Percentiles rank a stretch among this genome's conserved stretches.
These are phyloP conservation scores for Claviceps quebecensis DNA, from an alignment of 2,329 filamentous ascomycete species.

Conservation along the genomic window DNA sequence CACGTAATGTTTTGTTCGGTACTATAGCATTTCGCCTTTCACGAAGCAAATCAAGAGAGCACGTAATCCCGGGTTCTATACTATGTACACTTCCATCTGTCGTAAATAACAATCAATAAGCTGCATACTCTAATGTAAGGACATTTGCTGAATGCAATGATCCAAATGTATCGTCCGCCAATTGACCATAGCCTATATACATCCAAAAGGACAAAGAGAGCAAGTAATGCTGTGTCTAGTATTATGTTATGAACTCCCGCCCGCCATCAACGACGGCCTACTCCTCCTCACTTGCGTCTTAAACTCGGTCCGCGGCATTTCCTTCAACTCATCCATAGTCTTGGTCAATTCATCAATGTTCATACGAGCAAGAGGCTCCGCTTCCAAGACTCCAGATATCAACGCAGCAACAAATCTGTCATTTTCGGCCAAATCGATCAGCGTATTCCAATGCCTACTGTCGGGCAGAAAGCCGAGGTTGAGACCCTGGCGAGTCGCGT, in stretches of 20 bases:
- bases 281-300: neutral
- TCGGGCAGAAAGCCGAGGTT: conserved; percentile 18
- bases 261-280: neutral
- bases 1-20: neutral
- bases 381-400: conserved; percentile 13
- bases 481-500: conserved; percentile 12
- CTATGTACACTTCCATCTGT: neutral
- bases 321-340: conserved; percentile 14
- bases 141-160: too few relatives aligned
- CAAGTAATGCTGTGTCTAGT: neutral
- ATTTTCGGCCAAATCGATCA: conserved; percentile 14
- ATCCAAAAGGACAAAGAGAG: neutral
- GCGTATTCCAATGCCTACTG: conserved; percentile 21
- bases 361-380: conserved; percentile 16
- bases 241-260: neutral
- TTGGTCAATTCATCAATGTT: conserved; percentile 13
- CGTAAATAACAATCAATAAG: too few relatives aligned
- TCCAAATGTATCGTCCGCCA: too few relatives aligned
- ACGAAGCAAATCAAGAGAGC: neutral
- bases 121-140: too few relatives aligned
- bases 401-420: conserved; percentile 19
- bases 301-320: conserved; percentile 15
- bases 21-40: neutral
- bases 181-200: too few relatives aligned
- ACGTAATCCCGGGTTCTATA: neutral